phyloP scores from a whole-genome alignment of 129 eudicot genomes.

The Smallanthus sonchifolius region DNA sequence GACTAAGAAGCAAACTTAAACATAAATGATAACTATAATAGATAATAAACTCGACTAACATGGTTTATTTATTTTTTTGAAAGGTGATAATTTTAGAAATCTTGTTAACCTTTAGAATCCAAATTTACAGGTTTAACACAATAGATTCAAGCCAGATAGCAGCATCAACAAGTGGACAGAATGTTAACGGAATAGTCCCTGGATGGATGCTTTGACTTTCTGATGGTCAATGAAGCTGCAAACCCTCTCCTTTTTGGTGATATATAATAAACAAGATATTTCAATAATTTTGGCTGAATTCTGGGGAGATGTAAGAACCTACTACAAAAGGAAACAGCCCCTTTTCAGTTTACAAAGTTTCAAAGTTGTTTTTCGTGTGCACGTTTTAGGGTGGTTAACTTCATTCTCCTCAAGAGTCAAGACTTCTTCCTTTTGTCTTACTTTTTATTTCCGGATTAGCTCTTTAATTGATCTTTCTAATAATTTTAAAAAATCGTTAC shows the following conservation, averaged over 20 bases:
- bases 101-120: not conserved
- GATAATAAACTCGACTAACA: too few species aligned
- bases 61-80: too few species aligned
- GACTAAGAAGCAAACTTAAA: too few species aligned
- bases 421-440: not conserved
- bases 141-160: constrained; percentile 58
- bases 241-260: constrained; percentile 26
- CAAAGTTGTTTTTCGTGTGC: constrained; percentile 26
- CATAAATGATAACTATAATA: too few species aligned
- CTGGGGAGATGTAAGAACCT: constrained; percentile 31
- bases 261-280: constrained; percentile 26
- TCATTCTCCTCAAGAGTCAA: not conserved
- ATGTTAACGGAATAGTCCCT: constrained; percentile 68
- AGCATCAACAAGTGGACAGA: constrained; percentile 54
- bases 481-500: too few species aligned
- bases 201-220: constrained; percentile 76
- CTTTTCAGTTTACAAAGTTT: constrained; percentile 24
- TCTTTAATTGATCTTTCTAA: not conserved
- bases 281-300: constrained; percentile 30
- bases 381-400: constrained; percentile 5
- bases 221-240: constrained; percentile 29
- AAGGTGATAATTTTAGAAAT: too few species aligned
- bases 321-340: constrained; percentile 20
- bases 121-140: constrained; percentile 51
- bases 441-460: not conserved